Percentiles rank a stretch among this genome's conserved stretches.
Evolutionary conservation across 495 filamentous ascomycete genomes (phyloP).

Genomic region (Penicillium pancosmium): DNA sequence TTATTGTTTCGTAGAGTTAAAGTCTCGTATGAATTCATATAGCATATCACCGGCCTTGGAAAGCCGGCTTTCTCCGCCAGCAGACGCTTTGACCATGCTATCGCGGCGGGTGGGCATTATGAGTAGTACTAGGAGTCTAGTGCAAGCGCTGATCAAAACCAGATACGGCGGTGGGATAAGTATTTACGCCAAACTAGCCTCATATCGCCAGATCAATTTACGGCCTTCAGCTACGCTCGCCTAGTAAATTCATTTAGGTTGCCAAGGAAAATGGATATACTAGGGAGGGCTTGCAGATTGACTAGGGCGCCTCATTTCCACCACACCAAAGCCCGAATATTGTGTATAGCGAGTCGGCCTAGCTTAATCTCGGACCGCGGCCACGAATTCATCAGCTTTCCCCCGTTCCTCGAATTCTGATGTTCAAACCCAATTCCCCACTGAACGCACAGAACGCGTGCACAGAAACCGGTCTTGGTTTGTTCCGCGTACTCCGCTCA

Average conservation of each 20-base stretch:
- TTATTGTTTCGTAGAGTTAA: no score
- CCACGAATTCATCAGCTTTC: no score
- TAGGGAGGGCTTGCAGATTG: no score
- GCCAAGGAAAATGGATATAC: no score
- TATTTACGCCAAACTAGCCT: neutral
- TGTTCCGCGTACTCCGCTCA: slow-evolving; percentile 1
- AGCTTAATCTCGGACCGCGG: no score
- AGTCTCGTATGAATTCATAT: no score
- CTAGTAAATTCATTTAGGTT: neutral
- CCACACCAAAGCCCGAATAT: no score
- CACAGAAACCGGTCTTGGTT: neutral
- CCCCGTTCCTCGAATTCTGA: neutral
- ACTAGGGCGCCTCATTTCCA: no score
- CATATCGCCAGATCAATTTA: neutral
- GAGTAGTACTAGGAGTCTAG: no score
- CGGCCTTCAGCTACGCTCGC: neutral
- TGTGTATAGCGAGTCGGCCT: no score
- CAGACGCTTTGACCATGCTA: neutral
- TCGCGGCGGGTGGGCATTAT: neutral
- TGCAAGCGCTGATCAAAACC: neutral
- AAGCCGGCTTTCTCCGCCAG: neutral
- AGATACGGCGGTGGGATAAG: neutral
- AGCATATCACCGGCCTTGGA: no score
- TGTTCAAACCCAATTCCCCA: slow-evolving; percentile 1
- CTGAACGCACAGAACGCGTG: neutral